Base-by-base conservation (phyloP, 768 basidiomycete genomes). In the Epithele typhae region DNA sequence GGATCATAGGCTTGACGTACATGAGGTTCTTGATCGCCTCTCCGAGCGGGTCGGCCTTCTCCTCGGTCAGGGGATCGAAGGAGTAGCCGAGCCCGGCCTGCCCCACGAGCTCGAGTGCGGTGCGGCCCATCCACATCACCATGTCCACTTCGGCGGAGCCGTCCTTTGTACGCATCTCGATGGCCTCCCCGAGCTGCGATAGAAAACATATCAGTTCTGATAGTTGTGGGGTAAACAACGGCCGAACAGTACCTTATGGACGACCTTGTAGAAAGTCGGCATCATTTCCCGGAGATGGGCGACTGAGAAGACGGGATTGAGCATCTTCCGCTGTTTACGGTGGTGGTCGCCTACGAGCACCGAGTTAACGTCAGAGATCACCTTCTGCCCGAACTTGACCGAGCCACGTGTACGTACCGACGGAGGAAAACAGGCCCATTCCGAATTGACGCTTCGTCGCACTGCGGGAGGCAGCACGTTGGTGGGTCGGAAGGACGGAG, bases 21-120 rank as follows among this genome's bases (percentile, higher is more conserved):
- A 74, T 23, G 58, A 67, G 55, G 64, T 43, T 18, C 37, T 54
- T 54, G 39, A 49, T 18, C 23, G 52, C 48, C n/a, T 37, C 33
- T 2, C 48, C 52, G 27, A 32, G 43, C 3, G 23, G 12, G 23
- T 46, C 48, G 15, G 7, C 23, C 12, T 11, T 66, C 0, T 66
- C 64, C 36, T 66, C 65, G 10, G 47, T 52, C 4, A 77, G 59
- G 4, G 56, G 45, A 33, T 69, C 66, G 42, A 69, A 68, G 4
- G 67, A 65, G 41, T 59, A 63, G 1, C 69, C 69, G 15, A 78
- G 62, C 4, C 76, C 74, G 19, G 68, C 68, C 59, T 71, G 73
- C 4, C 72, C 74, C 35, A 78, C 27, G 27, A 77, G 50, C 43
- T 62, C 61, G 14, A 62, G 55, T 7, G 61, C 59, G 8, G 51